Evolutionary conservation across 441 rosid species (phyloP).

Genomic region (Corymbia citriodora): DNA sequence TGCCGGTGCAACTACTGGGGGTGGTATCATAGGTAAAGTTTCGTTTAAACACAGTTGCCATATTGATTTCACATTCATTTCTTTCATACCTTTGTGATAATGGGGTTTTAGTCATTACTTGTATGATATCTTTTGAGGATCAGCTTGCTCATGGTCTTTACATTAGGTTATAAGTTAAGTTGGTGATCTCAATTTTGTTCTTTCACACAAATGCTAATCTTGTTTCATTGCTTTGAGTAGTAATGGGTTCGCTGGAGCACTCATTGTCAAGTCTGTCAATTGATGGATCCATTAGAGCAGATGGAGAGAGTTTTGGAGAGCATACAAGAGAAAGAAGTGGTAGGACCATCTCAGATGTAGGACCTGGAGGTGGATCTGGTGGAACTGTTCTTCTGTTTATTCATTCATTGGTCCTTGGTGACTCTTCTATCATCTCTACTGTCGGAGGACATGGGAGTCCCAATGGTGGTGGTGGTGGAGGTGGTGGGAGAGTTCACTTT

Average conservation of each 20-base stretch:
- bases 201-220: background rate
- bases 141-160: background rate
- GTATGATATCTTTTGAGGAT: background rate
- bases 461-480: constrained; percentile 88
- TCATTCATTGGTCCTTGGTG: constrained; percentile 40
- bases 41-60: background rate
- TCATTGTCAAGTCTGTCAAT: constrained; percentile 71
- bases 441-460: constrained; percentile 84
- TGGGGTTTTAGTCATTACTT: background rate
- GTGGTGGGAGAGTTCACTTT: constrained; percentile 95
- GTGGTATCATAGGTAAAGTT: constrained; percentile 81
- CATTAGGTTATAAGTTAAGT: background rate
- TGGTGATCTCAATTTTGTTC: background rate
- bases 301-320: constrained; percentile 76
- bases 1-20: constrained; percentile 73
- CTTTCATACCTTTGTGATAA: background rate
- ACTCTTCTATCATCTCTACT: constrained; percentile 56
- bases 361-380: constrained; percentile 98
- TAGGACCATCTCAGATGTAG: constrained; percentile 30
- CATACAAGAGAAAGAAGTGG: constrained; percentile 25
- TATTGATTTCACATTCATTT: background rate
- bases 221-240: constrained; percentile 34
- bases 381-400: constrained; percentile 85
- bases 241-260: constrained; percentile 93
- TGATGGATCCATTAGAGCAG: constrained; percentile 72